A percentile compares a stretch with the other conserved stretches of the same genome.
These are phyloP conservation scores for Anthracocystis setariae DNA, from an alignment of 1,284 basidiomycete genomes.

Conservation along the genomic window DNA sequence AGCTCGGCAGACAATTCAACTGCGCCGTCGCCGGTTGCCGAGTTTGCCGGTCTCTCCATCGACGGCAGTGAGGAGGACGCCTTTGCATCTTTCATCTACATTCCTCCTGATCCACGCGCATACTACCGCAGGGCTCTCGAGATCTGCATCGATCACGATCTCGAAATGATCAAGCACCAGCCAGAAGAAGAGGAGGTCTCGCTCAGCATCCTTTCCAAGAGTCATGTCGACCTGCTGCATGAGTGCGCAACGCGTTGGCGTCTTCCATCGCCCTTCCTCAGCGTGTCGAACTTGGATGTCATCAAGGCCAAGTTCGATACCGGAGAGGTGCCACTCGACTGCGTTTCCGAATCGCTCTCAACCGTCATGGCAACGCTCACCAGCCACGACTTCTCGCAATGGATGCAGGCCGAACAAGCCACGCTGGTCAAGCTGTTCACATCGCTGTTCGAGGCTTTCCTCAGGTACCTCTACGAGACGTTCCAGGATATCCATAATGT, in stretches of 20 bases:
- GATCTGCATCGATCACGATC: slow-evolving; percentile 83
- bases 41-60: slow-evolving; percentile 24
- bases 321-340: slow-evolving; percentile 90
- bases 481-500: slow-evolving; percentile 73
- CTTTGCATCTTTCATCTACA: slow-evolving; percentile 75
- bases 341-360: slow-evolving; percentile 83
- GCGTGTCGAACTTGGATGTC: slow-evolving; percentile 83
- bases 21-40: slow-evolving; percentile 29
- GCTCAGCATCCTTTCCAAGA: slow-evolving; percentile 84
- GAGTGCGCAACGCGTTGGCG: slow-evolving; percentile 91
- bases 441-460: slow-evolving; percentile 82
- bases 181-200: slow-evolving; percentile 96
- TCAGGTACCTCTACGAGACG: slow-evolving; percentile 83
- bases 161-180: slow-evolving; percentile 88
- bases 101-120: slow-evolving; percentile 86
- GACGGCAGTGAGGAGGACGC: slow-evolving; percentile 51
- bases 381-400: slow-evolving; percentile 74
- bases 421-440: slow-evolving; percentile 50
- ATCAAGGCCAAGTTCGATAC: slow-evolving; percentile 88
- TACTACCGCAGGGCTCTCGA: slow-evolving; percentile 86
- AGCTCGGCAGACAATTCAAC: slow-evolving; percentile 16
- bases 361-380: slow-evolving; percentile 77
- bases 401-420: slow-evolving; percentile 84
- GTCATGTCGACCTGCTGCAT: slow-evolving; percentile 83
- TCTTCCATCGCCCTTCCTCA: slow-evolving; percentile 81